Percentiles rank a stretch among this genome's conserved stretches.
These are phyloP conservation scores for Phyllosticta capitalensis DNA, from an alignment of 2,329 filamentous ascomycete genomes.

Conservation along the genomic window DNA sequence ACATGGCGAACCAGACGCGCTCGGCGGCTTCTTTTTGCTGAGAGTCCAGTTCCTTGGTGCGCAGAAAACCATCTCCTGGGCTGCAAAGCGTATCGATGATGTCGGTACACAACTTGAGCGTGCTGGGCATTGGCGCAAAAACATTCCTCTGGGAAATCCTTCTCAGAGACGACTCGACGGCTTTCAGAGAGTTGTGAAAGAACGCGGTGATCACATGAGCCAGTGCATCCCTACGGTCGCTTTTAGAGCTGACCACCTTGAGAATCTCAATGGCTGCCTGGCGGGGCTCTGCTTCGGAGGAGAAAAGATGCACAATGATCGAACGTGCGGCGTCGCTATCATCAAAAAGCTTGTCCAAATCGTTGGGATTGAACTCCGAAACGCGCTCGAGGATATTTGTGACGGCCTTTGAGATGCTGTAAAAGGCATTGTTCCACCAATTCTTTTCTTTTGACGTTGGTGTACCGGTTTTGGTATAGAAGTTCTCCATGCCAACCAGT, in stretches of 20 bases:
- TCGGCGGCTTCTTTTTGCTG: slow-evolving; percentile 58
- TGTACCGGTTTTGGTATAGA: slow-evolving; percentile 36
- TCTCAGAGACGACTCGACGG: slow-evolving; percentile 47
- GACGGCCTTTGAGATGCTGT: slow-evolving; percentile 52
- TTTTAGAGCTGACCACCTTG: slow-evolving; percentile 69
- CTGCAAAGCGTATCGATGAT: slow-evolving; percentile 56
- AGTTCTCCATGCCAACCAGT: slow-evolving; percentile 66
- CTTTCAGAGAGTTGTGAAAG: slow-evolving; percentile 47
- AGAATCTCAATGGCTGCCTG: slow-evolving; percentile 73
- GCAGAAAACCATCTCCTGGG: slow-evolving; percentile 52
- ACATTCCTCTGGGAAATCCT: slow-evolving; percentile 47
- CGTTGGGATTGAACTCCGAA: slow-evolving; percentile 60
- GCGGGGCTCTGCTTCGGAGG: slow-evolving; percentile 68
- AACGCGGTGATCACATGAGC: slow-evolving; percentile 49
- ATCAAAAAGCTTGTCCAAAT: slow-evolving; percentile 61
- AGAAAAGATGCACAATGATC: slow-evolving; percentile 70
- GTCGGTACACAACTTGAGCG: slow-evolving; percentile 53
- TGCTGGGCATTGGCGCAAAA: slow-evolving; percentile 50
- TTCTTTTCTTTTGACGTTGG: slow-evolving; percentile 45
- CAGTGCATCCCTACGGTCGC: slow-evolving; percentile 50
- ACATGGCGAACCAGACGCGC: slow-evolving; percentile 75
- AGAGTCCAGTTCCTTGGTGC: slow-evolving; percentile 46
- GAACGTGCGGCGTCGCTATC: slow-evolving; percentile 60
- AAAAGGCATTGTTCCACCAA: slow-evolving; percentile 70
- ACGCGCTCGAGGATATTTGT: slow-evolving; percentile 68